These are phyloP conservation scores for Pythium brachiatum DNA, from an alignment of 352 stramenopile genomes.

Conservation along the genomic window DNA sequence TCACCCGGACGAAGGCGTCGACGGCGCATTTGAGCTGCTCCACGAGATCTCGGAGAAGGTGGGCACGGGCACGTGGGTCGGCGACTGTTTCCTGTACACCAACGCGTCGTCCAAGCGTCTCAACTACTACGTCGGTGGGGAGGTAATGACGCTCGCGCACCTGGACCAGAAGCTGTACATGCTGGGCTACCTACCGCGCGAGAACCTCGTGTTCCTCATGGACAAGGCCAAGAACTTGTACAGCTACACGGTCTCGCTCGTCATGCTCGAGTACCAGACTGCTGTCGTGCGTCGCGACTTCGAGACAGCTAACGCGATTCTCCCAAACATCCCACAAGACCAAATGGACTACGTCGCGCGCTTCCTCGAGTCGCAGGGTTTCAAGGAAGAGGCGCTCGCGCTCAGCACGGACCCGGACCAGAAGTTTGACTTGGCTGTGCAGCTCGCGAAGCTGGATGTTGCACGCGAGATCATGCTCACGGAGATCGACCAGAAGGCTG, in stretches of 20 bases:
- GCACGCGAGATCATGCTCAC: constrained; percentile 94
- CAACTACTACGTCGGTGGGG: constrained; percentile 99
- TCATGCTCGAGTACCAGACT: constrained; percentile 99
- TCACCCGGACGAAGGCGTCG: constrained; percentile 93
- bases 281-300: constrained; percentile 98
- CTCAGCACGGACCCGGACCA: constrained; percentile 95
- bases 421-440: constrained; percentile 97
- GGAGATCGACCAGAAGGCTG: constrained; percentile 61
- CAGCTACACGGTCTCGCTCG: constrained; percentile 90
- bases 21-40: constrained; percentile 97
- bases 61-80: constrained; percentile 97
- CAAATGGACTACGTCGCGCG: constrained; percentile 83
- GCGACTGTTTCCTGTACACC: constrained; percentile 99
- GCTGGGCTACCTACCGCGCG: constrained; percentile 97
- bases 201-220: constrained; percentile 98
- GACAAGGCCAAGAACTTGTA: constrained; percentile 96
- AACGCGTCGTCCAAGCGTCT: constrained; percentile 88
- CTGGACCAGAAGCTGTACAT: constrained; percentile 96
- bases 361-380: constrained; percentile 98
- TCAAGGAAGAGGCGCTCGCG: constrained; percentile 96
- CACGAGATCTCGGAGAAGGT: constrained; percentile 97
- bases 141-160: constrained; percentile 98
- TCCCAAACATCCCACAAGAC: constrained; percentile 92
- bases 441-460: constrained; percentile 95
- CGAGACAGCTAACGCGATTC: constrained; percentile 95